These are phyloP conservation scores for Lizonia empirigonia DNA, from an alignment of 2,329 filamentous ascomycete species.

Conservation along the genomic window DNA sequence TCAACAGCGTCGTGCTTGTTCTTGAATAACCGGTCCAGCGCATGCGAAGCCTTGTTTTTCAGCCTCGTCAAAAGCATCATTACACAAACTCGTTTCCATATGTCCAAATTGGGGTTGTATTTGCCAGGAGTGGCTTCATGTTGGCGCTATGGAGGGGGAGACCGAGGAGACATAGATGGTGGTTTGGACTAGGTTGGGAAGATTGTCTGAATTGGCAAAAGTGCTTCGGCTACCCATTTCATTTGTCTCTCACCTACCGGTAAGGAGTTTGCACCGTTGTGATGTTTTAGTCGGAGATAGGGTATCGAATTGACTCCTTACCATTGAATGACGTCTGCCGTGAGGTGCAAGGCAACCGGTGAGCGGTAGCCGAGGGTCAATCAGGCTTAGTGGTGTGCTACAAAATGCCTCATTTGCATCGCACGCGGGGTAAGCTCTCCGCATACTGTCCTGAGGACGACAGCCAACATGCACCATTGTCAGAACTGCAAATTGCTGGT, in stretches of 20 bases:
- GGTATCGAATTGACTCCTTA: constrained; percentile 35
- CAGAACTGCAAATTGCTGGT: background rate
- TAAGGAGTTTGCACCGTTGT: constrained; percentile 33
- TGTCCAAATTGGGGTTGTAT: constrained; percentile 11
- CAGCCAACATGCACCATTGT: no score
- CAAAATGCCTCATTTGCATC: background rate
- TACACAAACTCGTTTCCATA: constrained; percentile 6
- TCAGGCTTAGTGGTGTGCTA: constrained; percentile 6
- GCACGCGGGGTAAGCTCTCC: background rate
- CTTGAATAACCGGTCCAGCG: constrained; percentile 14
- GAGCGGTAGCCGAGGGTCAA: constrained; percentile 6
- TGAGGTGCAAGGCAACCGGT: constrained; percentile 14
- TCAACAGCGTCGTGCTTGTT: background rate
- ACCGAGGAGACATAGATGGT: constrained; percentile 9
- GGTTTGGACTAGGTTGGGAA: constrained; percentile 4
- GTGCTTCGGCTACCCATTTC: constrained; percentile 12
- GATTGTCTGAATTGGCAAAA: constrained; percentile 14
- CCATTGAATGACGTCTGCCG: constrained; percentile 10
- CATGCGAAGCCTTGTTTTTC: constrained; percentile 6
- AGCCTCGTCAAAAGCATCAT: constrained; percentile 7
- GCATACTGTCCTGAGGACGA: no score
- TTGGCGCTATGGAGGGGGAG: constrained; percentile 9
- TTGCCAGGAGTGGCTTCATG: constrained; percentile 5
- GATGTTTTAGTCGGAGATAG: constrained; percentile 32
- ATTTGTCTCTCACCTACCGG: constrained; percentile 27